A percentile compares a stretch with the other conserved stretches of the same genome.
Evolutionary conservation across 208 protist genomes (phyloP).

Genomic region (Trypanosoma grayi): DNA sequence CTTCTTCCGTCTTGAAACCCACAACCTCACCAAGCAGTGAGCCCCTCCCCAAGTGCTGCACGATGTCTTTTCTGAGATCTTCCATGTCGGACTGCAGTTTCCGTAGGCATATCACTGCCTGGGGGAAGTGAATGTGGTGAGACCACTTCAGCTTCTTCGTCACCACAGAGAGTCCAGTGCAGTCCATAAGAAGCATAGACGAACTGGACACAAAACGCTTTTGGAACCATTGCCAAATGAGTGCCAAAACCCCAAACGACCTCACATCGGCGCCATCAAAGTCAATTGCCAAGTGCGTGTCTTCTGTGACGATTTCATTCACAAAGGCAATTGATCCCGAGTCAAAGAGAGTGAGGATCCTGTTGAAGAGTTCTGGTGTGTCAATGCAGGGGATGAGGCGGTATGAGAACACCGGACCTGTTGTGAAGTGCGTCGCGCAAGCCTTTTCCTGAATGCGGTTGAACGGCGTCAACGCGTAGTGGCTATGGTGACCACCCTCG

Average conservation of each 20-base stretch:
- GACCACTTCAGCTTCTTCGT: constrained; percentile 46
- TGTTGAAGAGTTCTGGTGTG: constrained; percentile 37
- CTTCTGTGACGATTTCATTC: constrained; percentile 58
- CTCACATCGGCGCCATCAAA: constrained; percentile 45
- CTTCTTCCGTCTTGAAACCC: neutral
- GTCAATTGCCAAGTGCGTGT: constrained; percentile 54
- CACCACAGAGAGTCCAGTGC: constrained; percentile 44
- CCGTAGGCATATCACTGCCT: constrained; percentile 32
- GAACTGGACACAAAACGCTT: constrained; percentile 24
- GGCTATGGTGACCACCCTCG: constrained; percentile 13
- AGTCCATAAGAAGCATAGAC: constrained; percentile 41
- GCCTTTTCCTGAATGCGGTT: constrained; percentile 58
- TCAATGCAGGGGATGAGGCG: constrained; percentile 41
- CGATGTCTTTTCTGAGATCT: constrained; percentile 26
- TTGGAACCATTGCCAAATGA: constrained; percentile 50
- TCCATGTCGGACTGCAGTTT: constrained; percentile 23
- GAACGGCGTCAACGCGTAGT: constrained; percentile 36
- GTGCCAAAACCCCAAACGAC: constrained; percentile 30
- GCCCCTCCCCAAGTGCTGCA: neutral
- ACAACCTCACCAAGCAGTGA: constrained; percentile 12
- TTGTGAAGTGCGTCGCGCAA: constrained; percentile 66
- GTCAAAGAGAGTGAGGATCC: constrained; percentile 43
- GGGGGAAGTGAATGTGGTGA: constrained; percentile 70
- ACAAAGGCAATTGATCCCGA: constrained; percentile 34
- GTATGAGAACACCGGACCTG: constrained; percentile 50